Evolutionary conservation across 352 stramenopile genomes (phyloP).

Genomic region (Pythium coloratum): DNA sequence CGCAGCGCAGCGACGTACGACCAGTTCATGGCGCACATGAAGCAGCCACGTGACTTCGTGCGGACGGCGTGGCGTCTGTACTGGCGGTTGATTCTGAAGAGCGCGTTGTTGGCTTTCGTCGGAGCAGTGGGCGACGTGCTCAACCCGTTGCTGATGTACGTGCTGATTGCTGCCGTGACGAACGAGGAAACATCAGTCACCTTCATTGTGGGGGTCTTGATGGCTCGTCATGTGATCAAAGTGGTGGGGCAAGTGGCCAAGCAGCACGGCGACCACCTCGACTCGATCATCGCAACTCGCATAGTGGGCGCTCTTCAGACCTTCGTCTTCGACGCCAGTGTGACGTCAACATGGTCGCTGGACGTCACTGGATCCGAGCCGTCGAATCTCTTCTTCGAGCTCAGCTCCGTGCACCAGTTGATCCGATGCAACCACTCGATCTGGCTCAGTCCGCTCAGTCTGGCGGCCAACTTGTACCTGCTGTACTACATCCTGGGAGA

Average conservation of each 20-base stretch:
- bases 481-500: conserved; percentile 25
- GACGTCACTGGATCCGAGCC: conserved; percentile 10
- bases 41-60: conserved; percentile 1
- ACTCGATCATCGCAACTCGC: neutral
- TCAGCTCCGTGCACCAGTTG: conserved; percentile 5
- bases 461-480: conserved; percentile 13
- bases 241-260: neutral
- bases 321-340: conserved; percentile 13
- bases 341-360: conserved; percentile 4
- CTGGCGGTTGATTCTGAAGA: conserved; percentile 12
- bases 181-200: neutral
- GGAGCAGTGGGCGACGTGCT: conserved; percentile 1
- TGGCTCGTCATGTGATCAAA: conserved; percentile 6
- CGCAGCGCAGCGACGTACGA: conserved; percentile 18
- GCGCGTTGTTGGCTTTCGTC: conserved; percentile 12
- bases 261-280: conserved; percentile 1
- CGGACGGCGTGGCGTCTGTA: conserved; percentile 2
- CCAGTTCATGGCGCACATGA: conserved; percentile 8
- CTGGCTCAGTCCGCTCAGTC: conserved; percentile 8
- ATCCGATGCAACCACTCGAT: neutral
- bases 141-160: conserved; percentile 17
- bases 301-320: conserved; percentile 14
- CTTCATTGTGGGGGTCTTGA: conserved; percentile 3
- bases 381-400: conserved; percentile 18
- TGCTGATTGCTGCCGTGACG: conserved; percentile 9